Conservation (phyloP, 805 yeast species). For the Lachancea lanzarotensis region DNA sequence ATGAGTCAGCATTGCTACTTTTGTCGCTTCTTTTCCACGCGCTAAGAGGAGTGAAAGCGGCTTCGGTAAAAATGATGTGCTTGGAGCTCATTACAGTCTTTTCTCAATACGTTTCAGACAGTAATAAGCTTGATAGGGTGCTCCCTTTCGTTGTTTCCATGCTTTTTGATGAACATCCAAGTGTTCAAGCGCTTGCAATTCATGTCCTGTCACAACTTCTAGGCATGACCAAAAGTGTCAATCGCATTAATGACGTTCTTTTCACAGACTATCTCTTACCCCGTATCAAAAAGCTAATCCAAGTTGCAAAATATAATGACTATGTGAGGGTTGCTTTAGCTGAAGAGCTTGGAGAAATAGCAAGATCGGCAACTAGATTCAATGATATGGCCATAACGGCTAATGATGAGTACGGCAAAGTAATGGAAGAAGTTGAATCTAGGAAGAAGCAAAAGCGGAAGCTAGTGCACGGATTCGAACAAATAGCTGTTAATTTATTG, state of each 20-base stretch:
- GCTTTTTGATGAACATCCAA: conserved; percentile 57
- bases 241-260: conserved; percentile 67
- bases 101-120: conserved; percentile 73
- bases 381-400: conserved; percentile 48
- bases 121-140: conserved; percentile 76
- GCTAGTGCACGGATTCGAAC: conserved; percentile 45
- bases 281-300: conserved; percentile 43
- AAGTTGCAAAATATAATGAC: conserved; percentile 33
- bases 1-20: conserved; percentile 26
- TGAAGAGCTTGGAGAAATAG: conserved; percentile 63
- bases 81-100: conserved; percentile 71
- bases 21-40: conserved; percentile 24
- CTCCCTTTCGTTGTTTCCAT: conserved; percentile 73
- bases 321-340: conserved; percentile 66
- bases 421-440: conserved; percentile 17
- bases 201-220: conserved; percentile 62
- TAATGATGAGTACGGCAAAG: conserved; percentile 10
- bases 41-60: conserved; percentile 19
- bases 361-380: conserved; percentile 55
- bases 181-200: conserved; percentile 63
- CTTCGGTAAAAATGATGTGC: conserved; percentile 39
- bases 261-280: conserved; percentile 83
- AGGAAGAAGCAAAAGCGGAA: conserved; percentile 20
- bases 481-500: conserved; percentile 53
- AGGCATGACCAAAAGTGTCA: conserved; percentile 52